Base-by-base conservation (phyloP, 164 flowering plant genomes). In the Sextonia rubra region DNA sequence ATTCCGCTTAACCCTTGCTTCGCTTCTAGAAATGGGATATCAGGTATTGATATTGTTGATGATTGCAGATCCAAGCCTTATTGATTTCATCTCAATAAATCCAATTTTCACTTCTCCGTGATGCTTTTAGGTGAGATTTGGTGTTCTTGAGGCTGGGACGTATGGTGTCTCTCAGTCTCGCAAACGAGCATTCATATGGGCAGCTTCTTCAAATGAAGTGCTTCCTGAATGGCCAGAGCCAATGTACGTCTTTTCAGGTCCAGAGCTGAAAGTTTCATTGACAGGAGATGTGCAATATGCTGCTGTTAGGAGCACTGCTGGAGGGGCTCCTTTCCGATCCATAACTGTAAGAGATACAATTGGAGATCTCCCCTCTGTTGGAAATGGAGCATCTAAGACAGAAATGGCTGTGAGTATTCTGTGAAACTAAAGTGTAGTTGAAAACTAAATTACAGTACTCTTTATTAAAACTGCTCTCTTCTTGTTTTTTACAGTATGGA, bases 151-250 rank as follows among this genome's bases (percentile, higher is more conserved):
- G 79, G 99, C 99, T 75, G 99, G 98, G 47, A 83, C 94, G 0
- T 94, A 48, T 87, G 99, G 99, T 65, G 92, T 94, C 79, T 88
- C 99, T 69, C 99, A 94, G 80, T 88, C 98, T 23, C 76, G 99
- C 55, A 94, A 92, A 73, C 84, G 98, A 27, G 99, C 96, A 32
- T 94, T 94, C 66, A 92, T 94, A 71, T 92, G 99, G 99, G 99
- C 98, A 64, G 98, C 99, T 23, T 83, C 99, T 66, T 96, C 99
- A 22, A 86, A 87, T 24, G 97, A 91, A 76, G 77, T 55, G 1
- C 85, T 94, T 11, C 99, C 99, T 15, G 98, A 92, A 26, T 94
- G 99, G 99, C 99, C 99, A 24, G 97, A 91, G 68, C 99, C 99
- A 61, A 90, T 95, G 97, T 93, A 93, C 75, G 98, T 91, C 12